Evolutionary conservation across 1,139 yeast species (phyloP), one percentile per base, ranked within the genome.

Genomic region (Zygosaccharomyces sapae): DNA sequence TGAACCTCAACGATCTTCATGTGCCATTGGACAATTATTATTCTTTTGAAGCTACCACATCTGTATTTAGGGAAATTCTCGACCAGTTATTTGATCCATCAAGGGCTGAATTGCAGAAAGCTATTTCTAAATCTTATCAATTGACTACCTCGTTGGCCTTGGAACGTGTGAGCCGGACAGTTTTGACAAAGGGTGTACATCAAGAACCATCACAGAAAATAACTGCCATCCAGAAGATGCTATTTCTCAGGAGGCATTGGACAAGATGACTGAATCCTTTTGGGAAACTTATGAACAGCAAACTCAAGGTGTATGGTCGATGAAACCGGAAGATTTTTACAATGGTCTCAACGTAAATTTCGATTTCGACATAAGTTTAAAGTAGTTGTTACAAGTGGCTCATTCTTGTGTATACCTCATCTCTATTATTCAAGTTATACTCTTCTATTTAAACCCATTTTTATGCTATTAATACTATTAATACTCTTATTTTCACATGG

Each of bases 131-230:
- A 4, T 59, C 61, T n/a, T 54, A 52, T 25, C 52, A 51, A 5
- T 43, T 56, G 20, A 51, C 49, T 18, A 46, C 57, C 8, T 41
- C 57, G 5, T 27, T 57, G n/a, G 59, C 56, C 2, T 39, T 58
- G 9, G 60, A 59, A 45, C 46, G 52, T n/a, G 51, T 56, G 6
- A 56, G 57, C 33, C 52, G 58, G 38, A 49, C 45, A 5, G 46
- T 59, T 55, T 58, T 29, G 47, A 51, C 10, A 53, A 52, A 36
- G 61, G 55, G 9, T 38, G 52, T 8, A 47, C 48, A 16, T 50
- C 57, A 8, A 48, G 63, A 41, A 45, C 46, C 8, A 43, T 45
- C 38, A 46, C 53, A 2, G 61, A 57, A 31, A 40, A 38, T 7
- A 34, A 31, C 3, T 53, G 55, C 49, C 38, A 48, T 6, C 47